Percentiles rank a stretch among this genome's conserved stretches.
These are phyloP conservation scores for Cardiospermum halicacabum DNA, from an alignment of 345 rosid genomes.

Conservation along the genomic window DNA sequence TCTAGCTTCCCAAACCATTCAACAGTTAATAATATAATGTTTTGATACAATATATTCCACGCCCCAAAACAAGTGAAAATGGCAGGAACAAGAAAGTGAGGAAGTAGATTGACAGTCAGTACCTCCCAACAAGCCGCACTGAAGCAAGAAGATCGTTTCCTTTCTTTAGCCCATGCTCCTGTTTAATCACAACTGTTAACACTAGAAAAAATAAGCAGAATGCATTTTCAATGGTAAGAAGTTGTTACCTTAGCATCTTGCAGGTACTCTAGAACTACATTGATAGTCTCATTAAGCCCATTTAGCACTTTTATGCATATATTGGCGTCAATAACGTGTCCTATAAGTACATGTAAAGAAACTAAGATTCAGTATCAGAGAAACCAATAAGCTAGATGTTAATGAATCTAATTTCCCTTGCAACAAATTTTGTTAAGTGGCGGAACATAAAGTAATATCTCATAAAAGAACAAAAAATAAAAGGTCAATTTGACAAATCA, in stretches of 20 bases:
- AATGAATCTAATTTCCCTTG: not conserved
- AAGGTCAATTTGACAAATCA: not conserved
- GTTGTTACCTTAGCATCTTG: slow-evolving; percentile 75
- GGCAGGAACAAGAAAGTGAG: not conserved
- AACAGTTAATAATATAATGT: not conserved
- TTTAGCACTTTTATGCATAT: slow-evolving; percentile 52
- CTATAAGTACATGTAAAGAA: slow-evolving; percentile 28
- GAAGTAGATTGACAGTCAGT: slow-evolving; percentile 15
- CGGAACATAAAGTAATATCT: not conserved
- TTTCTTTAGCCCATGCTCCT: slow-evolving; percentile 75
- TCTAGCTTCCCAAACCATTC: not conserved
- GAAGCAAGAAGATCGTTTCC: slow-evolving; percentile 95
- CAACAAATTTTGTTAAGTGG: slow-evolving; percentile 3
- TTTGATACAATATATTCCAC: not conserved
- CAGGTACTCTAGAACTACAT: slow-evolving; percentile 66
- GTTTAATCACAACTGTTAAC: slow-evolving; percentile 20
- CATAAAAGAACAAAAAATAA: not conserved
- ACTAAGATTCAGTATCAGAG: slow-evolving; percentile 8
- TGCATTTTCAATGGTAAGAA: not conserved
- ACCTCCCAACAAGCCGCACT: slow-evolving; percentile 85
- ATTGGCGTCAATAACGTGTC: slow-evolving; percentile 38
- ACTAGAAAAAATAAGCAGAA: slow-evolving; percentile 16
- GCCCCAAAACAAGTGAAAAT: not conserved
- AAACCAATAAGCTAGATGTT: not conserved
- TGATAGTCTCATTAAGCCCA: slow-evolving; percentile 62